These are phyloP conservation scores for Podospora pseudoanserina DNA, from an alignment of 495 filamentous ascomycete genomes.

Conservation along the genomic window DNA sequence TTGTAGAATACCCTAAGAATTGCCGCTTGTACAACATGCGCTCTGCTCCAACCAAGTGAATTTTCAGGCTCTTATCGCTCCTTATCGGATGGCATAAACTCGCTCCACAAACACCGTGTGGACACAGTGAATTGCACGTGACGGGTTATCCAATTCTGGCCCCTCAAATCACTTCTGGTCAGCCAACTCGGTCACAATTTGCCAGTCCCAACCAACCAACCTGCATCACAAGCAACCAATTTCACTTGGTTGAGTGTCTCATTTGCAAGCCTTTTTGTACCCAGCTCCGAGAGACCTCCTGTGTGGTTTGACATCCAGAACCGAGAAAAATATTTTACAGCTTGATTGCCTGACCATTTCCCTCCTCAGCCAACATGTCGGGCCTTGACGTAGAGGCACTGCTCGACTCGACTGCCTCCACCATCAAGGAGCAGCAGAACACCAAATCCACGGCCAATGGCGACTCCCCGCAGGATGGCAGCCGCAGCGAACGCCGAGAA, in stretches of 20 bases:
- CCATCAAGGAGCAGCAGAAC: conserved; percentile 41
- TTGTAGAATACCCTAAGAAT: neutral
- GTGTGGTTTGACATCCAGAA: neutral
- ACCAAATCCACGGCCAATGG: conserved; percentile 33
- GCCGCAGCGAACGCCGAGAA: conserved; percentile 39
- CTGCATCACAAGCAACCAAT: neutral
- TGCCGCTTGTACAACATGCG: neutral
- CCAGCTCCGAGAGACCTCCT: neutral
- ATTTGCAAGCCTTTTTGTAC: neutral
- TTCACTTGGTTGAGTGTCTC: neutral
- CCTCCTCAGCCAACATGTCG: conserved; percentile 58
- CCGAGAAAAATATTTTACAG: neutral
- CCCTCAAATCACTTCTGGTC: conserved; percentile 4
- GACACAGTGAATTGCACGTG: neutral
- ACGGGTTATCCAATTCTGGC: neutral
- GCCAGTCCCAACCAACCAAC: neutral
- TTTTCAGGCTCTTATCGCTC: neutral
- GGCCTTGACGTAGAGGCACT: conserved; percentile 91
- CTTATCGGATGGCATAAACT: neutral
- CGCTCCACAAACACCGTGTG: neutral
- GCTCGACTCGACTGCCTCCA: conserved; percentile 78
- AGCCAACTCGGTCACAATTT: conserved; percentile 2
- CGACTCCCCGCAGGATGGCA: conserved; percentile 55
- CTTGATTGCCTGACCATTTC: neutral
- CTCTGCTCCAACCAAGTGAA: neutral